Evolutionary conservation across 441 rosid species (phyloP), one percentile per base, ranked within the genome.

Genomic region (Rhodomyrtus psidioides): DNA sequence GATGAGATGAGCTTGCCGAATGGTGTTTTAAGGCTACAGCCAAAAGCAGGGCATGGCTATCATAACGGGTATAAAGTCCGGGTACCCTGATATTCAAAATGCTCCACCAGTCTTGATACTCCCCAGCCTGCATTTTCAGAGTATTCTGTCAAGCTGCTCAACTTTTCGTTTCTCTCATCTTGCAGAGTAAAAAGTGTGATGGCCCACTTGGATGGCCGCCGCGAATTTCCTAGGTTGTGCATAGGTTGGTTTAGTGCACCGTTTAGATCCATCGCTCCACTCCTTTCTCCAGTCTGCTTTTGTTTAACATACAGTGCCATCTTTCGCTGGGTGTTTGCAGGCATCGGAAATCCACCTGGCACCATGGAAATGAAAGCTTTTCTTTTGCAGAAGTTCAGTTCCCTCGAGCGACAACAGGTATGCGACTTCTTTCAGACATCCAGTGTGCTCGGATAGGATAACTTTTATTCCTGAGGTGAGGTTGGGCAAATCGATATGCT

Each of bases 291-390:
- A 1, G n/a, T 70, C 79, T 70, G 46, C 4, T 21, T 34, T 34
- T 34, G n/a, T 34, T 70, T 70, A 1, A 19, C 46, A 65, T 34
- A 23, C 15, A 0, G 76, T 34, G 46, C 46, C 76, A 65, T 65
- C 10, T 17, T 9, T 19, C 19, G 46, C 5, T 3, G 79, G 79
- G n/a, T 34, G 24, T 83, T 87, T 79, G 87, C 90, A 96, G 98
- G 99, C 74, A 93, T 97, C 85, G 98, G 98, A 89, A 94, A 94
- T 84, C 97, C 98, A 86, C 98, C 98, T 12, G 99, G 98, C 83
- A 89, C 89, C 79, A 97, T 97, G 98, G 98, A 97, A 92, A 90
- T 95, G 95, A 96, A 91, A 90, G 98, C 99, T 87, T 97, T 91
- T 88, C 98, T 95, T 84, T 91, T 97, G 55, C 98, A 95, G 89